Evolutionary conservation across 148 eudicot species (phyloP).

Genomic region (Rhododendron mucronatum): DNA sequence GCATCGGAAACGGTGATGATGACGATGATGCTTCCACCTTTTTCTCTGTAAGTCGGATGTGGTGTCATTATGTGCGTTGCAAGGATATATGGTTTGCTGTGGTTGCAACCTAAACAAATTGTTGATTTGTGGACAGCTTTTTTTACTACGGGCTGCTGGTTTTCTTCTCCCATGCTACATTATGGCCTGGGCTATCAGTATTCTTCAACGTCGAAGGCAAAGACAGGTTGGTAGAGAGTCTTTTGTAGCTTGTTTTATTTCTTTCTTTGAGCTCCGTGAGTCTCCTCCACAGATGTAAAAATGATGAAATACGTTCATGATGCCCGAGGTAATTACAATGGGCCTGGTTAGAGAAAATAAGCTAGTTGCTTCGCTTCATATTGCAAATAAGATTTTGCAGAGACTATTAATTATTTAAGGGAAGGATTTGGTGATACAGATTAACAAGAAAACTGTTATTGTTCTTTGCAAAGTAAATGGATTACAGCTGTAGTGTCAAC

Average conservation of each 20-base stretch:
- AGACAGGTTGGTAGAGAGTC: slow-evolving; percentile 55
- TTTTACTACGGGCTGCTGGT: slow-evolving; percentile 79
- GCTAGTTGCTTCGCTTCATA: background rate
- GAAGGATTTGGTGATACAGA: background rate
- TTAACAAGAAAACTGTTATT: background rate
- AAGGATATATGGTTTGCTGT: background rate
- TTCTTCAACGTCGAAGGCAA: slow-evolving; percentile 69
- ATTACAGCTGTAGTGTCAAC: background rate
- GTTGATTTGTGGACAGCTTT: slow-evolving; percentile 45
- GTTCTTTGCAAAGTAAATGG: background rate
- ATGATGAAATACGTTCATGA: background rate
- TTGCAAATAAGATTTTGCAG: background rate
- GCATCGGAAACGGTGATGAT: slow-evolving; percentile 45
- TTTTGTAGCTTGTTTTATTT: background rate
- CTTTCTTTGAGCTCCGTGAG: background rate
- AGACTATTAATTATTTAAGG: background rate
- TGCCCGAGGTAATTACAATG: background rate
- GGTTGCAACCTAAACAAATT: background rate
- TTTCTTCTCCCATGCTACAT: slow-evolving; percentile 89
- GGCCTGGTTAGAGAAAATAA: background rate
- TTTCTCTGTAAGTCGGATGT: slow-evolving; percentile 55
- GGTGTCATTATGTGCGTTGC: background rate
- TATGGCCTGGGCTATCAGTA: slow-evolving; percentile 86
- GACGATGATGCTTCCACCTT: slow-evolving; percentile 74
- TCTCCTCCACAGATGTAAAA: background rate